phyloP scores from a whole-genome alignment of 2,329 filamentous ascomycete genomes.

The Aspergillus caelatus region DNA sequence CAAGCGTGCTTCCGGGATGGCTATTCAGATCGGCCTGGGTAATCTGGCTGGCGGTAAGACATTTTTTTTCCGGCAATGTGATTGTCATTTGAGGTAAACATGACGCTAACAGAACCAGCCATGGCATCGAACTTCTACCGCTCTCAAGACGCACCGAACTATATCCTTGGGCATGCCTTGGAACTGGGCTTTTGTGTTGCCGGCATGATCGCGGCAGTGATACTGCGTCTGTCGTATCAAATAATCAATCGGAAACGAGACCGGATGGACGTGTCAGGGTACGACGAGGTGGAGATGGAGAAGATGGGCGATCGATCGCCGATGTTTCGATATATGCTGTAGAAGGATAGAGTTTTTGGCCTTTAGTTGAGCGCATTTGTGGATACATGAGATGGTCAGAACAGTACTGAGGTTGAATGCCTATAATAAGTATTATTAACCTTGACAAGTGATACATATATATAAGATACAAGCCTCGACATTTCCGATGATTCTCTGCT shows the following conservation, averaged over 20 bases:
- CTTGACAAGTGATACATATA: too few species aligned
- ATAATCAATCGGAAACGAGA: slow-evolving; percentile 63
- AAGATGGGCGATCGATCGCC: slow-evolving; percentile 63
- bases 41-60: slow-evolving; percentile 49
- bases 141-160: slow-evolving; percentile 50
- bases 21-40: slow-evolving; percentile 64
- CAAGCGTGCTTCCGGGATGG: slow-evolving; percentile 64
- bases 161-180: slow-evolving; percentile 54
- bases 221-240: slow-evolving; percentile 56
- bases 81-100: neutral
- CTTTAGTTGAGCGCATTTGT: too few species aligned
- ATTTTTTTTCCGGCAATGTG: too few species aligned
- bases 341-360: too few species aligned
- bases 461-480: too few species aligned
- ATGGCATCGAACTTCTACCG: slow-evolving; percentile 76
- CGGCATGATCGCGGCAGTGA: slow-evolving; percentile 49
- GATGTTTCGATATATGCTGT: slow-evolving; percentile 62
- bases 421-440: too few species aligned
- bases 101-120: slow-evolving; percentile 40
- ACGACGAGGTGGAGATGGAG: slow-evolving; percentile 55
- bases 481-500: too few species aligned
- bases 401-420: too few species aligned
- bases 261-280: slow-evolving; percentile 45
- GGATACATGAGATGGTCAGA: too few species aligned
- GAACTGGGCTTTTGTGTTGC: slow-evolving; percentile 54